Base-by-base conservation (phyloP, 169 alveolate species). In the Eimeria nieschulzi region DNA sequence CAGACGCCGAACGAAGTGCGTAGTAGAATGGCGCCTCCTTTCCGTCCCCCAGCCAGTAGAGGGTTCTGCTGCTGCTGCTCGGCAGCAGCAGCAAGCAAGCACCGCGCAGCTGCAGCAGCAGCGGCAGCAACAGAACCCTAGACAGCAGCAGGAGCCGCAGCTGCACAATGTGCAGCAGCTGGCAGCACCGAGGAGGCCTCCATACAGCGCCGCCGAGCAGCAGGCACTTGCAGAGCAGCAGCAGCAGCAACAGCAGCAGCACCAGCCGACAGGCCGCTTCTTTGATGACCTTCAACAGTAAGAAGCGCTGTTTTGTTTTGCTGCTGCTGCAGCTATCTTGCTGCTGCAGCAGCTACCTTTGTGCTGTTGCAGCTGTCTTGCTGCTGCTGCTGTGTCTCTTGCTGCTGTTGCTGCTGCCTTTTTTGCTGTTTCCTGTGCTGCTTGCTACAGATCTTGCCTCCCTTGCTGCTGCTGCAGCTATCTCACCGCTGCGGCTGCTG, bases 211-310 rank as follows among this genome's bases (percentile, higher is more conserved):
- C 46, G 46, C 46, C 46, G 46, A 33, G 46, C 46, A 33, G 46
- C 46, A 33, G 46, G 46, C 46, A 3, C 46, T 33, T 33, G 46
- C 46, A 33, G 46, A 33, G 59, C 83, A 78, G 53, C 72, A 63
- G 12, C 87, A 78, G 26, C 53, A 55, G 56, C 87, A 54, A 71
- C 87, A 54, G 73, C 87, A 71, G 56, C 80, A 71, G 21, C 80
- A 71, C 53, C 85, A 76, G 17, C 85, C 85, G 21, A 76, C 85
- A 8, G 85, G 85, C 70, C 70, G 85, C 46, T 76, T 76, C 54
- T 76, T 76, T 21, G 85, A 76, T 7, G 85, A 76, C 85, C 51
- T 76, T 39, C 85, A 76, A 53, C 85, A 76, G 85, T 76, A 53
- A n/a, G 85, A 33, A 33, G 46, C 46, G 46, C 46, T 33, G 46